Evolutionary conservation across 805 yeast species (phyloP), one percentile per base, ranked within the genome.

Genomic region (Ogataea ganodermae): DNA sequence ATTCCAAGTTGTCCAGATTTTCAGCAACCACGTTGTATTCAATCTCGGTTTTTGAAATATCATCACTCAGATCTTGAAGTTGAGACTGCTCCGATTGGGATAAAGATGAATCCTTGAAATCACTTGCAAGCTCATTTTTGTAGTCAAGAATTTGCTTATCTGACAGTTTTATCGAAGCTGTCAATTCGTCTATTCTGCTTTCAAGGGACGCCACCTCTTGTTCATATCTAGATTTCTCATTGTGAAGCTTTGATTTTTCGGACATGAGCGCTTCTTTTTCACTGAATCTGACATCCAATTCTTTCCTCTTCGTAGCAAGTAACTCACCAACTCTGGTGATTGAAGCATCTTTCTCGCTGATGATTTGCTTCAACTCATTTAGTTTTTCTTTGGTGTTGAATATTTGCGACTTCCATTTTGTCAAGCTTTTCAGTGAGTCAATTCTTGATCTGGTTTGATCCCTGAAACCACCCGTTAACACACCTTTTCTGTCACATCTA

Each of bases 391-490:
- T 72, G 6, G 73, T 61, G 3, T 63, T 62, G n/a, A 63, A 73
- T 14, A 76, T 68, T 35, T 80, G 82, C 2, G 65, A 62, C 35
- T 71, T 76, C 61, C 85, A 80, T 45, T 69, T 74, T 12, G 78
- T 73, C 52, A 86, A 75, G 12, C 69, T 62, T 45, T 80, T 81
- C 58, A 89, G 72, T 2, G 84, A 78, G 55, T 89, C 96, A 40
- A 91, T 66, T 56, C 95, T 75, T 0, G 89, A 84, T 44, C 70
- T 73, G 49, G 78, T 79, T 56, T 74, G 78, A 57, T 88, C 94
- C 55, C 87, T 78, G 58, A 78, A 89, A 41, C 98, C 98, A 66
- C 98, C 98, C 20, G 89, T 82, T 37, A 94, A 65, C 1, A 86
- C 86, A 65, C 99, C 99, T 54, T 75, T 80, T 39, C 80, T 81